Percentiles rank a stretch among this genome's conserved stretches.
phyloP scores from a whole-genome alignment of 1,284 basidiomycete genomes.

The Trametes pubescens region DNA sequence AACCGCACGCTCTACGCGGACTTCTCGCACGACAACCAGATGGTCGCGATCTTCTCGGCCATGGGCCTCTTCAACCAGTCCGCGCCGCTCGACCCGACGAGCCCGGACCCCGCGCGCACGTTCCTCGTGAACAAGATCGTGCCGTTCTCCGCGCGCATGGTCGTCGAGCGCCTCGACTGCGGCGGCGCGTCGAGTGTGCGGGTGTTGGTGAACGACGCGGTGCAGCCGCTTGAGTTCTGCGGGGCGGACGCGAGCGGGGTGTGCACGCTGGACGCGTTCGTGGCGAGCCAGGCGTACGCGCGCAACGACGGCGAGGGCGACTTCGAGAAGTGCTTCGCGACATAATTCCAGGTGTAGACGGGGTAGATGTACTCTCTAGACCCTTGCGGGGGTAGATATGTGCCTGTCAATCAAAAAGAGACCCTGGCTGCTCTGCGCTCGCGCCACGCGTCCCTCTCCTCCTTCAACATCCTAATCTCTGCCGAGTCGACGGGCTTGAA shows the following conservation, averaged over 20 bases:
- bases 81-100: conserved; percentile 50
- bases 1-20: conserved; percentile 73
- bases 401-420: too few species aligned
- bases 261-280: conserved; percentile 72
- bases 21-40: conserved; percentile 85
- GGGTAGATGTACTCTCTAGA: neutral
- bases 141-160: conserved; percentile 71
- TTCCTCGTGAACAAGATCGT: conserved; percentile 70
- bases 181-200: conserved; percentile 51
- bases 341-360: neutral
- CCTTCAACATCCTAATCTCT: conserved; percentile 55
- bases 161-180: conserved; percentile 68
- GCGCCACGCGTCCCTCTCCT: conserved; percentile 48
- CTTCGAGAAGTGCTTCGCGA: conserved; percentile 63
- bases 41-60: conserved; percentile 80
- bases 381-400: neutral
- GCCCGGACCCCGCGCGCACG: conserved; percentile 50
- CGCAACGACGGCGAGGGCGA: conserved; percentile 70
- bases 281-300: conserved; percentile 76
- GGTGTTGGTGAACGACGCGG: conserved; percentile 71
- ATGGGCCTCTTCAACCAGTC: conserved; percentile 68
- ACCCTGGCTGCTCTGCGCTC: neutral
- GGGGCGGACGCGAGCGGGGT: conserved; percentile 58
- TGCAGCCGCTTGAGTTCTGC: conserved; percentile 72
- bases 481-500: conserved; percentile 59